phyloP scores from a whole-genome alignment of 2,329 filamentous ascomycete species.

The Fusarium sp. region DNA sequence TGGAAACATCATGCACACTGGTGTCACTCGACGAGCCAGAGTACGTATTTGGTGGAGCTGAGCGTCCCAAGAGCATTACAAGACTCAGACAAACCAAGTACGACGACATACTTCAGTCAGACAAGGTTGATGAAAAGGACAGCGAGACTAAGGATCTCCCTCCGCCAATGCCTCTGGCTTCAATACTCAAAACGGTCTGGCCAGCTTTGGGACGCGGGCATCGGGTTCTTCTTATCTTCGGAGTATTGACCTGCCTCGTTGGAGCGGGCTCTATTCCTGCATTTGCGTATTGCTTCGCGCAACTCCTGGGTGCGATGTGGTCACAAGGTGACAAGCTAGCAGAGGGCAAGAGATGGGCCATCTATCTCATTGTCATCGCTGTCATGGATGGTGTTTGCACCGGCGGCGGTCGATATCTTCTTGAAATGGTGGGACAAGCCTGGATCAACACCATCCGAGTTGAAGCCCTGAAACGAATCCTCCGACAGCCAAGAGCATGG shows the following conservation, averaged over 20 bases:
- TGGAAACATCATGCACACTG: constrained; percentile 3
- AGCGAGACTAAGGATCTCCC: neutral
- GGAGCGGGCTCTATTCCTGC: constrained; percentile 75
- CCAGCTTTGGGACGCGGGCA: constrained; percentile 65
- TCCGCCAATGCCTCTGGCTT: constrained; percentile 29
- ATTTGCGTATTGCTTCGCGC: constrained; percentile 80
- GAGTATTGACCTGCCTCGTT: constrained; percentile 67
- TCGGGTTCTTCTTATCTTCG: constrained; percentile 65
- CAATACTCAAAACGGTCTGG: constrained; percentile 68
- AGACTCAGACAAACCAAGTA: constrained; percentile 10
- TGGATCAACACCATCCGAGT: constrained; percentile 81
- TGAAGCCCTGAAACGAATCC: constrained; percentile 72
- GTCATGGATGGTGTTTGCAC: constrained; percentile 70
- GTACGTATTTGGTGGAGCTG: constrained; percentile 36
- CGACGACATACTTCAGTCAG: neutral
- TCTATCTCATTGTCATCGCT: constrained; percentile 75
- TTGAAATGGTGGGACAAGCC: constrained; percentile 75
- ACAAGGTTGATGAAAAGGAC: neutral
- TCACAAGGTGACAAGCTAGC: constrained; percentile 57
- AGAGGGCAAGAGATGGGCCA: constrained; percentile 71
- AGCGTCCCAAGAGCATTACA: constrained; percentile 45
- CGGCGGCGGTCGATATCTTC: constrained; percentile 73
- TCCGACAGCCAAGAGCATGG: constrained; percentile 81
- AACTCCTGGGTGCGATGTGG: constrained; percentile 77
- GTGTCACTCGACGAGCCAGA: constrained; percentile 14